A percentile compares a stretch with the other conserved stretches of the same genome.
phyloP scores from a whole-genome alignment of 202 grass and related monocot species.

The Setaria italica region DNA sequence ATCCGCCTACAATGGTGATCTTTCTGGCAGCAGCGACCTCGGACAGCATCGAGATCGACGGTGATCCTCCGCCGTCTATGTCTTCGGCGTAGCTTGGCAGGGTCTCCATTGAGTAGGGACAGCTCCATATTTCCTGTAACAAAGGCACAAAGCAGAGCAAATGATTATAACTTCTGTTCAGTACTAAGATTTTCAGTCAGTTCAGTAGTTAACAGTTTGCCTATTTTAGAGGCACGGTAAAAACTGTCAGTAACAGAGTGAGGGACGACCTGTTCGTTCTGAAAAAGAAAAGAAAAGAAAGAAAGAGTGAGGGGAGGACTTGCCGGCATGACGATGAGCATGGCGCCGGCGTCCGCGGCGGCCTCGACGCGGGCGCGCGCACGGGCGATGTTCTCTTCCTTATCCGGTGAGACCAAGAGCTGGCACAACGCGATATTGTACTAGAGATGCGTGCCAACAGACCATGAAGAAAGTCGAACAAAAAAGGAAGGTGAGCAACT shows the following conservation, averaged over 20 bases:
- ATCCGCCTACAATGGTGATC: slow-evolving; percentile 70
- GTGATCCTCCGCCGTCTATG: slow-evolving; percentile 61
- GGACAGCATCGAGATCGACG: slow-evolving; percentile 66
- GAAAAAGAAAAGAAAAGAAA: neutral
- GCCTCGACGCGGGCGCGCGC: slow-evolving; percentile 51
- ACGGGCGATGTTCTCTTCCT: slow-evolving; percentile 60
- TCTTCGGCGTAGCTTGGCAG: slow-evolving; percentile 57
- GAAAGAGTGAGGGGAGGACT: neutral
- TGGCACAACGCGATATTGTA: slow-evolving; percentile 55
- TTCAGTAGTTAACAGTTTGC: neutral
- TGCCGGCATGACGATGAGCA: slow-evolving; percentile 68
- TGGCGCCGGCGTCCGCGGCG: slow-evolving; percentile 52
- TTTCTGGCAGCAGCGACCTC: slow-evolving; percentile 45
- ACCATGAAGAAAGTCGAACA: neutral
- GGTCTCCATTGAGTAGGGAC: slow-evolving; percentile 58
- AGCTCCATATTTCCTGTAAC: slow-evolving; percentile 73
- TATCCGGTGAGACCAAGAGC: slow-evolving; percentile 55
- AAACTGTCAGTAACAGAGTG: neutral
- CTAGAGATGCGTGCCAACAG: neutral
- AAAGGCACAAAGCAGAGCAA: neutral
- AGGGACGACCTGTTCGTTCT: neutral
- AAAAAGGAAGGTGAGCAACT: neutral
- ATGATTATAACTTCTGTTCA: neutral
- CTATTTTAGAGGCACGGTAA: neutral
- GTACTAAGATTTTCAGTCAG: neutral